Percentiles rank a stretch among this genome's conserved stretches.
Evolutionary conservation across 1,284 basidiomycete species (phyloP).

Genomic region (Sparassis latifolia): DNA sequence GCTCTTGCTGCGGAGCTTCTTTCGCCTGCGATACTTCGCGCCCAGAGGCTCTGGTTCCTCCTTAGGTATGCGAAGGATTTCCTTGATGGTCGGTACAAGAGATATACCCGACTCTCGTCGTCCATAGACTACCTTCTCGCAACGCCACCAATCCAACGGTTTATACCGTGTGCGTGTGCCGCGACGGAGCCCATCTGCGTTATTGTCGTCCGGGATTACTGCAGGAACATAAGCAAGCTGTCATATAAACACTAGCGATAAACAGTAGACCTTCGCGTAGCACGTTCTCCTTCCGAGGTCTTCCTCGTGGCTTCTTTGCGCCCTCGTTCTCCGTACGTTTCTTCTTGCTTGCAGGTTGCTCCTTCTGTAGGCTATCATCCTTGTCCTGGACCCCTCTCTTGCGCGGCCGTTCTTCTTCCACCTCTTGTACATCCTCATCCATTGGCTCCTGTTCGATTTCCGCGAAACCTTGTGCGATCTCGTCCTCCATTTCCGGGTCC

Average conservation of each 20-base stretch:
- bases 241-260: background rate
- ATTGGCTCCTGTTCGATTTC: conserved; percentile 15
- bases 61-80: conserved; percentile 76
- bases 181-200: conserved; percentile 49
- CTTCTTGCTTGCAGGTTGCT: conserved; percentile 7
- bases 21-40: conserved; percentile 34
- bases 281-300: conserved; percentile 16
- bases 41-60: conserved; percentile 54
- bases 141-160: conserved; percentile 92
- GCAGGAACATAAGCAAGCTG: background rate
- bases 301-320: conserved; percentile 17
- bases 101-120: conserved; percentile 46
- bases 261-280: conserved; percentile 20
- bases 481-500: conserved; percentile 47
- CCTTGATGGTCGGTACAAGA: conserved; percentile 75
- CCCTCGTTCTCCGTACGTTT: conserved; percentile 23
- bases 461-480: conserved; percentile 41
- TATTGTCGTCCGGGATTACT: conserved; percentile 17
- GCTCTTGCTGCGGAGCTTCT: conserved; percentile 33
- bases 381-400: conserved; percentile 14
- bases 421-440: conserved; percentile 4
- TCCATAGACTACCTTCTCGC: conserved; percentile 83
- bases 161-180: conserved; percentile 65
- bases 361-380: conserved; percentile 12
- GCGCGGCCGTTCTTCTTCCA: conserved; percentile 10